These are phyloP conservation scores for Quercus agrifolia DNA, from an alignment of 306 rosid genomes.

Conservation along the genomic window DNA sequence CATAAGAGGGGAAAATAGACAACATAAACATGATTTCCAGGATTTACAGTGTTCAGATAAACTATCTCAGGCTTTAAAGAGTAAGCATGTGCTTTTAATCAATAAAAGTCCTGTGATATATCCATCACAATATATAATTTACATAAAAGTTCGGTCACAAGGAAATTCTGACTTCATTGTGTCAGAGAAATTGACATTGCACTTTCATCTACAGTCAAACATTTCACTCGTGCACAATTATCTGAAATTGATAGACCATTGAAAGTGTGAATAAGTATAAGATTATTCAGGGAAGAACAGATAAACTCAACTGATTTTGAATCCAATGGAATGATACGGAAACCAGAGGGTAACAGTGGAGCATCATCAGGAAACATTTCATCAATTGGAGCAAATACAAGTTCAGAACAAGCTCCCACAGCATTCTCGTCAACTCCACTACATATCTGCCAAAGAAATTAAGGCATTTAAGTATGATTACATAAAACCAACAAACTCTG, in stretches of 20 bases:
- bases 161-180: neutral
- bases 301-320: constrained; percentile 83
- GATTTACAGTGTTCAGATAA: neutral
- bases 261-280: neutral
- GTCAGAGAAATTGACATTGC: neutral
- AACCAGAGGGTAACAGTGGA: constrained; percentile 89
- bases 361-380: constrained; percentile 91
- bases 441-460: constrained; percentile 49
- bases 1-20: neutral
- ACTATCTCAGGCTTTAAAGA: neutral
- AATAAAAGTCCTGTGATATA: neutral
- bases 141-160: neutral
- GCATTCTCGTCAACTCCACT: constrained; percentile 81
- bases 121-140: neutral
- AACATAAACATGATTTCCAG: neutral
- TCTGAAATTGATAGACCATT: neutral
- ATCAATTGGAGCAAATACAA: constrained; percentile 86
- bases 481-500: neutral
- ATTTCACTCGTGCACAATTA: neutral
- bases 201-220: neutral
- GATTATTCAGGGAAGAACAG: neutral
- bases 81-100: neutral
- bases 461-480: neutral
- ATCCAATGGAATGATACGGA: constrained; percentile 88
- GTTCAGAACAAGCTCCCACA: constrained; percentile 83